These are phyloP conservation scores for Neonectria punicea DNA, from an alignment of 2,329 filamentous ascomycete genomes.

Conservation along the genomic window DNA sequence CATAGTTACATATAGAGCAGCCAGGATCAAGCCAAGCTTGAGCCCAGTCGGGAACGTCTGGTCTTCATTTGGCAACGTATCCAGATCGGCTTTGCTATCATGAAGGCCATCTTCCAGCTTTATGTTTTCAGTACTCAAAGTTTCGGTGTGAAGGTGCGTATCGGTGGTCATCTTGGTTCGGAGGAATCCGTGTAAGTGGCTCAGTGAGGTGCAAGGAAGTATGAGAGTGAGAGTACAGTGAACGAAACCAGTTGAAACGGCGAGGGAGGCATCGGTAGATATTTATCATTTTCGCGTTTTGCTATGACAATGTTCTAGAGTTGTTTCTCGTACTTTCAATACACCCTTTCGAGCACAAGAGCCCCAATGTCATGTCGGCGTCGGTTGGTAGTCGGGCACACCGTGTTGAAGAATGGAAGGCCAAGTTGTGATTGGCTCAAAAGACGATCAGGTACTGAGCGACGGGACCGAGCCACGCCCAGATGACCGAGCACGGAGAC, in stretches of 20 bases:
- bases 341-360: not conserved
- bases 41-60: slow-evolving; percentile 4
- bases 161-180: not conserved
- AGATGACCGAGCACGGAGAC: slow-evolving; percentile 4
- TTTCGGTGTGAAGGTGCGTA: not conserved
- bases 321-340: not conserved
- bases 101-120: not conserved
- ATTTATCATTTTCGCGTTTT: slow-evolving; percentile 1
- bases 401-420: slow-evolving; percentile 9
- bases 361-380: not conserved
- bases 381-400: slow-evolving; percentile 1
- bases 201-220: not conserved
- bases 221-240: not conserved
- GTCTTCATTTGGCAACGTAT: not conserved
- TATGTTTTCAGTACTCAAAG: not conserved
- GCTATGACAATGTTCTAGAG: not conserved
- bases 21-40: slow-evolving; percentile 19
- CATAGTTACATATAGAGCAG: slow-evolving; percentile 21
- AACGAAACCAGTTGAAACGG: not conserved
- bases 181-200: not conserved
- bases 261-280: not conserved
- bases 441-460: not conserved
- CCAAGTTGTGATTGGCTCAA: slow-evolving; percentile 10
- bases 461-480: slow-evolving; percentile 11
- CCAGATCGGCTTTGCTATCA: not conserved